phyloP scores from a whole-genome alignment of 345 rosid genomes.

The Trapa incisa region DNA sequence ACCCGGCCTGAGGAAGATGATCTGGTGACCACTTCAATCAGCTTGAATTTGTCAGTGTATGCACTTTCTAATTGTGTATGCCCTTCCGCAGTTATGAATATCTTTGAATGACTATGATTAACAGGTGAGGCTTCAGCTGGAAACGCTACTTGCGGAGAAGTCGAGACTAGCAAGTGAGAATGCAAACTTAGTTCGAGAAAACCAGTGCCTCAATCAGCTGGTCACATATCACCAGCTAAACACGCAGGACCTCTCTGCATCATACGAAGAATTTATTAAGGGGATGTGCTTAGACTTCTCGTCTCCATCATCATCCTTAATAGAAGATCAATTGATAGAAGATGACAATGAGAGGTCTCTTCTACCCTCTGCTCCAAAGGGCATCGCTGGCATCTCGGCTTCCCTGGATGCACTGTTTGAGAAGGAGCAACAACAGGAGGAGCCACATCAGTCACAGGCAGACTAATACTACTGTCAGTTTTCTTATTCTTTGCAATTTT shows the following conservation, averaged over 20 bases:
- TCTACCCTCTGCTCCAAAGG: neutral
- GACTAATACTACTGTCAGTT: neutral
- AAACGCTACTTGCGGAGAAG: constrained; percentile 78
- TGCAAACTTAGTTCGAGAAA: constrained; percentile 64
- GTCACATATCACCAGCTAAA: constrained; percentile 82
- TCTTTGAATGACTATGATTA: neutral
- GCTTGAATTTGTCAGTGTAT: neutral
- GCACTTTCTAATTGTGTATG: neutral
- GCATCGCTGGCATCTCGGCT: constrained; percentile 18
- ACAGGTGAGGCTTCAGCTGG: constrained; percentile 91
- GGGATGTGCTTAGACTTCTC: constrained; percentile 78
- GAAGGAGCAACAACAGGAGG: constrained; percentile 20
- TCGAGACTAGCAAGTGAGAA: constrained; percentile 80
- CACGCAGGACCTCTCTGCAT: constrained; percentile 66
- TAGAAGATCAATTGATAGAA: constrained; percentile 15
- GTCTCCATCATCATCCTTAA: constrained; percentile 35
- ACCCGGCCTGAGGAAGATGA: constrained; percentile 93
- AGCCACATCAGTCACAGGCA: constrained; percentile 2
- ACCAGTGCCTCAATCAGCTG: constrained; percentile 76
- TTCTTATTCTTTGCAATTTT: too few species aligned
- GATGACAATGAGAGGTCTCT: constrained; percentile 14
- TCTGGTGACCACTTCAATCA: constrained; percentile 29
- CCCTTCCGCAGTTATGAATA: neutral
- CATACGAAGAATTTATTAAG: constrained; percentile 47
- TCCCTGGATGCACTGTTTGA: constrained; percentile 31